Percentiles rank a stretch among this genome's conserved stretches.
Evolutionary conservation across 352 stramenopile genomes (phyloP).

Genomic region (Aphanomyces invadans): DNA sequence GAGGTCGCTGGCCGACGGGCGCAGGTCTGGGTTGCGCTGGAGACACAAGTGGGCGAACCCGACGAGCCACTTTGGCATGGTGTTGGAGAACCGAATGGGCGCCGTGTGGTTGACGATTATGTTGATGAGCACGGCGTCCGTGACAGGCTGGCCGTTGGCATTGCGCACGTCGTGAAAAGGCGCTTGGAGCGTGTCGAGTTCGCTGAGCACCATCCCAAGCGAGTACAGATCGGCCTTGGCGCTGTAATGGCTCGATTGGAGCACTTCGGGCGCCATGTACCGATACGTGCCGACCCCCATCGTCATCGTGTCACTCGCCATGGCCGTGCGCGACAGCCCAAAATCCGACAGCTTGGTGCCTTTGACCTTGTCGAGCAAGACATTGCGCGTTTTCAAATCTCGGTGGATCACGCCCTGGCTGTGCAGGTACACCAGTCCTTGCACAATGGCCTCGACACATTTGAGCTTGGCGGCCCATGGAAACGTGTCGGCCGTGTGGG

Average conservation of each 20-base stretch:
- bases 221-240: conserved; percentile 17
- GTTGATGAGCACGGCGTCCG: conserved; percentile 44
- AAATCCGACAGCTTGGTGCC: conserved; percentile 8
- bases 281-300: conserved; percentile 1
- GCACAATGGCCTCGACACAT: neutral
- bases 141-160: conserved; percentile 31
- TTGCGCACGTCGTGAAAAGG: conserved; percentile 40
- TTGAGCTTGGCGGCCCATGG: neutral
- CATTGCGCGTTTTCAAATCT: conserved; percentile 18
- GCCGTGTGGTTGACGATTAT: conserved; percentile 34
- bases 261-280: conserved; percentile 17
- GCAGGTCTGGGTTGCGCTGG: neutral
- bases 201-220: conserved; percentile 32
- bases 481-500: neutral
- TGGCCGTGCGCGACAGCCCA: neutral
- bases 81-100: conserved; percentile 29
- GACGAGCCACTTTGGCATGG: conserved; percentile 33
- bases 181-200: conserved; percentile 45
- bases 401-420: conserved; percentile 13
- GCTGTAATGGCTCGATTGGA: conserved; percentile 8
- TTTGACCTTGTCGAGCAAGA: conserved; percentile 12
- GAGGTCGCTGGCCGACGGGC: neutral
- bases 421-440: neutral
- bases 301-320: conserved; percentile 2
- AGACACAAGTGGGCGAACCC: conserved; percentile 17